Conservation (phyloP, 2,329 filamentous ascomycete genomes). For the Exophiala phaeomuriformis region DNA sequence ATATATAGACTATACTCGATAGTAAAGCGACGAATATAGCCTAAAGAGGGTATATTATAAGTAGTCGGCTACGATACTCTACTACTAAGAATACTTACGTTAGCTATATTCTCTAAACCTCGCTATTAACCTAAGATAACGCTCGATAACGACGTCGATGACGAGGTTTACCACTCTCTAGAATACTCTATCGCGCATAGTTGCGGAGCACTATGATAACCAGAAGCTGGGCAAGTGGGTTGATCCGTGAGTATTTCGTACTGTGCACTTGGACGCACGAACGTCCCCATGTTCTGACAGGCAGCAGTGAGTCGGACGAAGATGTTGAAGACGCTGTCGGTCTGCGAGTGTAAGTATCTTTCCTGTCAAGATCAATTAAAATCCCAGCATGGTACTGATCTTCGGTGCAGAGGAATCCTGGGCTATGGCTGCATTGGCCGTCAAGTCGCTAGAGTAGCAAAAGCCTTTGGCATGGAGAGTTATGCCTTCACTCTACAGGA, state of each 20-base stretch:
- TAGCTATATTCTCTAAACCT: no score
- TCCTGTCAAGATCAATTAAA: not conserved
- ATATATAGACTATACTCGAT: no score
- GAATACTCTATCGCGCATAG: no score
- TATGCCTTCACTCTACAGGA: not conserved
- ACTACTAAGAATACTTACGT: no score
- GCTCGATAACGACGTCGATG: no score
- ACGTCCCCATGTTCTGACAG: no score
- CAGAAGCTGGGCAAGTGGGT: not conserved
- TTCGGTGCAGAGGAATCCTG: not conserved
- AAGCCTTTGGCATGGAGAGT: not conserved
- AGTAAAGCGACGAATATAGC: no score
- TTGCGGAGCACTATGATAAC: not conserved
- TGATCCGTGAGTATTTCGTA: not conserved
- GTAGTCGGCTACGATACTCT: no score
- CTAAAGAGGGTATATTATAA: no score
- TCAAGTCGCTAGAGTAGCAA: not conserved
- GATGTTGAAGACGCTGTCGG: not conserved
- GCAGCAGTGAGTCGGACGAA: not conserved
- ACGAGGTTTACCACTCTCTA: no score
- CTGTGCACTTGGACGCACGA: no score
- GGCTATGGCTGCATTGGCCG: constrained; percentile 1
- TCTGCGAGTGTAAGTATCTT: not conserved
- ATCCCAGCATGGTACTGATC: not conserved
- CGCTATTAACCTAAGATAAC: no score